Evolutionary conservation across 2,329 filamentous ascomycete species (phyloP).

Genomic region (Davidsoniella neocaledoniae): DNA sequence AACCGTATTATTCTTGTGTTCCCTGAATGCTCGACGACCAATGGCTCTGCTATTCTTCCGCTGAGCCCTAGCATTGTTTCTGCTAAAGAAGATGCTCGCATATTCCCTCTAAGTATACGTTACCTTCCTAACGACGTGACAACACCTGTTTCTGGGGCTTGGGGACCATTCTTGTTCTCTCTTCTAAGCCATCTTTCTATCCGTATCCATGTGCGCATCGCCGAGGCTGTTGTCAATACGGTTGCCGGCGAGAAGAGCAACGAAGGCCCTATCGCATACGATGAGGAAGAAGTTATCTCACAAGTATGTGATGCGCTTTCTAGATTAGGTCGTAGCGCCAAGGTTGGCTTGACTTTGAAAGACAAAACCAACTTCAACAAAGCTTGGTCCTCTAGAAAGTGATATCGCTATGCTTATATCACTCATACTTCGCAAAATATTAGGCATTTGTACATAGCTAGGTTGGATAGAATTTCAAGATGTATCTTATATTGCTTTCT

Average conservation of each 20-base stretch:
- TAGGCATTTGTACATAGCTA: not conserved
- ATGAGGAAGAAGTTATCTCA: slow-evolving; percentile 59
- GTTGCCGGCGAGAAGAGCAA: slow-evolving; percentile 21
- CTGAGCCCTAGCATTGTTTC: slow-evolving; percentile 63
- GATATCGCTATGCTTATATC: slow-evolving; percentile 1
- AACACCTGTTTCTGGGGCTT: slow-evolving; percentile 66
- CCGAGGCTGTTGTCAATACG: slow-evolving; percentile 49
- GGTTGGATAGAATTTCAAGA: not conserved
- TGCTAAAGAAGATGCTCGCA: slow-evolving; percentile 48
- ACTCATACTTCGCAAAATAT: not conserved
- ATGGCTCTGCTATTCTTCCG: slow-evolving; percentile 76
- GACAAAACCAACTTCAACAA: slow-evolving; percentile 75
- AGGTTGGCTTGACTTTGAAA: slow-evolving; percentile 65
- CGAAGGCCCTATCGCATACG: slow-evolving; percentile 22
- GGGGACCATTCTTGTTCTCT: slow-evolving; percentile 64
- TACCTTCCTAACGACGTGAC: slow-evolving; percentile 84
- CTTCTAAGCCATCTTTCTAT: slow-evolving; percentile 73
- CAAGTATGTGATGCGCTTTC: slow-evolving; percentile 71
- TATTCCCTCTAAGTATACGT: slow-evolving; percentile 80
- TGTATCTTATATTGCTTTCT: not conserved
- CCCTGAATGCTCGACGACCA: slow-evolving; percentile 87
- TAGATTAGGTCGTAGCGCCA: slow-evolving; percentile 71
- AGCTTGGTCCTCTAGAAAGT: slow-evolving; percentile 35
- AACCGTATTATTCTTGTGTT: slow-evolving; percentile 69
- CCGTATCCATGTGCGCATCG: slow-evolving; percentile 79